Percentiles rank a stretch among this genome's conserved stretches.
Evolutionary conservation across 2,329 filamentous ascomycete species (phyloP).

Genomic region (Alternaria gansuensis): DNA sequence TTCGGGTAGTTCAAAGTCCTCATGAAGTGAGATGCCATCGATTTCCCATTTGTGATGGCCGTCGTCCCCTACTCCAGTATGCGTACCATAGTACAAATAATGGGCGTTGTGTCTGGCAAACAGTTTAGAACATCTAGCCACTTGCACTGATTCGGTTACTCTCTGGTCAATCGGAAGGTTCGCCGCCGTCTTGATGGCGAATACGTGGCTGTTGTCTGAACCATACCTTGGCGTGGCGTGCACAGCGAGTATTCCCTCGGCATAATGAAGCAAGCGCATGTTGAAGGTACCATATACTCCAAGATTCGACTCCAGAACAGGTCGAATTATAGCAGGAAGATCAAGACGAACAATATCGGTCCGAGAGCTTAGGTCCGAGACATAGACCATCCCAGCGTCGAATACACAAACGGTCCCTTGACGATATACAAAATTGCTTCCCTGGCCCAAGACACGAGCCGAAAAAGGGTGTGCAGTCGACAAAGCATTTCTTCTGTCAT

Average conservation of each 20-base stretch:
- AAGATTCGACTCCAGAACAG: slow-evolving; percentile 14
- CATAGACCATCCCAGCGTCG: slow-evolving; percentile 61
- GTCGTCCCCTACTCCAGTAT: slow-evolving; percentile 63
- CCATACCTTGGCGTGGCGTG: slow-evolving; percentile 26
- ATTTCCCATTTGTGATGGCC: slow-evolving; percentile 71
- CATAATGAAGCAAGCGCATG: slow-evolving; percentile 46
- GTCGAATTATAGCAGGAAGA: slow-evolving; percentile 29
- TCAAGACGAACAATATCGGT: slow-evolving; percentile 29
- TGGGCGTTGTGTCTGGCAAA: slow-evolving; percentile 72
- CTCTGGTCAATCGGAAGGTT: slow-evolving; percentile 35
- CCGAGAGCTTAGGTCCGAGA: slow-evolving; percentile 65
- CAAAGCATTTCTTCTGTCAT: slow-evolving; percentile 69
- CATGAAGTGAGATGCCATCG: slow-evolving; percentile 51
- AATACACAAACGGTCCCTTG: slow-evolving; percentile 73
- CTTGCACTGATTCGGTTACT: slow-evolving; percentile 48
- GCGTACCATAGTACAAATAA: slow-evolving; percentile 73
- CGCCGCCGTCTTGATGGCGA: slow-evolving; percentile 38
- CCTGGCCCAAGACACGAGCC: slow-evolving; percentile 67
- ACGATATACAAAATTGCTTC: slow-evolving; percentile 68
- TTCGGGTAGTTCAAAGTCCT: slow-evolving; percentile 56
- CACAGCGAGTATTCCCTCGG: slow-evolving; percentile 45
- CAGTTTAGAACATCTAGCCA: slow-evolving; percentile 59
- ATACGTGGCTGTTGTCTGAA: slow-evolving; percentile 31
- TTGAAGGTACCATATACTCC: slow-evolving; percentile 52
- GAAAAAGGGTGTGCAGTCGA: slow-evolving; percentile 70